Conservation (phyloP, 164 flowering plant genomes). For the Magnolia officinalis region DNA sequence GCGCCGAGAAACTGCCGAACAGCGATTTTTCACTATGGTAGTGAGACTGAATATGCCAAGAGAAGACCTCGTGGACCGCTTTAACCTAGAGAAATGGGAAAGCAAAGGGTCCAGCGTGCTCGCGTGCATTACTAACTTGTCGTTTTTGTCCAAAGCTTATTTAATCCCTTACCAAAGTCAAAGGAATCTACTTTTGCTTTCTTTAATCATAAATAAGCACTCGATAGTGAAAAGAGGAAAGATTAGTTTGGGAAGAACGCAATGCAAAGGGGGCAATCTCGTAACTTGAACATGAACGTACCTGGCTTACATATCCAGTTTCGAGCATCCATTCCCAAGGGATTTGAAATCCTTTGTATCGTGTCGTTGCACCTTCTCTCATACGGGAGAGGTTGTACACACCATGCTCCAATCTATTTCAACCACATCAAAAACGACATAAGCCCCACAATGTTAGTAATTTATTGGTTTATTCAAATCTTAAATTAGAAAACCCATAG, state of each 20-base stretch:
- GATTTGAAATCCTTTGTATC: conserved; percentile 61
- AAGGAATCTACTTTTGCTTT: neutral
- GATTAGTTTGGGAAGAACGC: neutral
- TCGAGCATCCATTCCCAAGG: conserved; percentile 94
- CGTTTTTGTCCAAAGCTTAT: neutral
- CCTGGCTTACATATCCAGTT: conserved; percentile 80
- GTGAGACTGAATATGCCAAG: too few relatives aligned
- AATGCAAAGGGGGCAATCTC: neutral
- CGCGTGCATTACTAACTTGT: neutral
- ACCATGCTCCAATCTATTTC: conserved; percentile 77
- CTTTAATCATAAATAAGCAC: neutral
- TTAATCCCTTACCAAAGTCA: neutral
- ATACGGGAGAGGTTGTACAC: conserved; percentile 71
- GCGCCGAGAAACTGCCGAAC: too few relatives aligned
- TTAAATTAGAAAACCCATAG: neutral
- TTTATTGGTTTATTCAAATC: neutral
- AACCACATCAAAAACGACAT: neutral
- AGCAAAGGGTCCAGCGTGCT: neutral
- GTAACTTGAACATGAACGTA: conserved; percentile 15
- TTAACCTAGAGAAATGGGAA: too few relatives aligned
- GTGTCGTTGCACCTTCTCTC: conserved; percentile 72
- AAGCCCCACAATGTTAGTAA: neutral
- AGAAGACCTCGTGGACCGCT: too few relatives aligned
- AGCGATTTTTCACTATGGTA: too few relatives aligned
- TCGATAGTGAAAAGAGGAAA: neutral